phyloP scores from a whole-genome alignment of 2,329 filamentous ascomycete genomes.

The Endocalyx cinctus region DNA sequence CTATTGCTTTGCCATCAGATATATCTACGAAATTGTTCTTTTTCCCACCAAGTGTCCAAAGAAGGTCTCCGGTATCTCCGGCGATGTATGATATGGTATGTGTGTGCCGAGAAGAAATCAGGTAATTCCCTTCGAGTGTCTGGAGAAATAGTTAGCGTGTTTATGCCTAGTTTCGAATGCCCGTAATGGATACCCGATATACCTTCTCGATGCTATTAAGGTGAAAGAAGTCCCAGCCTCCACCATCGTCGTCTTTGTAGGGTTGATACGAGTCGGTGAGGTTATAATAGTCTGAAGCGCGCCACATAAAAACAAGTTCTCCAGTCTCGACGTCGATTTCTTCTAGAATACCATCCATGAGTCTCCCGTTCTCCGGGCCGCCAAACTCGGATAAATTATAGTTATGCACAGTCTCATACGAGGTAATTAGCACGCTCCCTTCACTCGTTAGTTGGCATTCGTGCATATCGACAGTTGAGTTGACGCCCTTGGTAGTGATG shows the following conservation, averaged over 20 bases:
- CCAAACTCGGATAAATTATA: conserved; percentile 11
- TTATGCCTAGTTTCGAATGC: no score
- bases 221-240: conserved; percentile 12
- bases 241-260: conserved; percentile 1
- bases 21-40: conserved; percentile 12
- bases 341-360: conserved; percentile 12
- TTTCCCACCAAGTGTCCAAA: conserved; percentile 15
- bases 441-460: conserved; percentile 19
- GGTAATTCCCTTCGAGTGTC: conserved; percentile 14
- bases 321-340: conserved; percentile 15
- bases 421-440: conserved; percentile 16
- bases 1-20: conserved; percentile 8
- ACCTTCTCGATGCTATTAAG: conserved; percentile 14
- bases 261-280: conserved; percentile 10
- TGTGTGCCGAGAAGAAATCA: conserved; percentile 12
- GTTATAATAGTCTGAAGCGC: conserved; percentile 10
- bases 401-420: conserved; percentile 14
- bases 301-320: conserved; percentile 14
- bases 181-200: no score
- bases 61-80: conserved; percentile 4
- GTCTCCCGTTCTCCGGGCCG: conserved; percentile 8
- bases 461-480: conserved; percentile 14
- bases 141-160: no score
- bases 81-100: conserved; percentile 10
- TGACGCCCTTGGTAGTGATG: conserved; percentile 7